phyloP scores from a whole-genome alignment of 2,329 filamentous ascomycete genomes.

The Acrocalymma vagum region DNA sequence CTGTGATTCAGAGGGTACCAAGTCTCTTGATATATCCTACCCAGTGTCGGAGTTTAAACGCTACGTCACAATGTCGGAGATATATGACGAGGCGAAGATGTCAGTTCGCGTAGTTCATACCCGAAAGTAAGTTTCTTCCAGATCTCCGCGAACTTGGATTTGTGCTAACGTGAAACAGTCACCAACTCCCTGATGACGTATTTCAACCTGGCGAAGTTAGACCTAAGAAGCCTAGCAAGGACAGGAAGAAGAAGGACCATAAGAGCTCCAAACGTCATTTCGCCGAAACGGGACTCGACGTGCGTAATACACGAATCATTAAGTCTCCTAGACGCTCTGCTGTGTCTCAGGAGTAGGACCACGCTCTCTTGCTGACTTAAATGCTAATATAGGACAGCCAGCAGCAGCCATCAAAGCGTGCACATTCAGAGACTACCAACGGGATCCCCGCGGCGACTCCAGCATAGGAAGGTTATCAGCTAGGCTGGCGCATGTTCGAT shows the following conservation, averaged over 20 bases:
- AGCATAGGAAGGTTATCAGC: constrained; percentile 36
- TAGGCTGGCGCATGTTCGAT: constrained; percentile 42
- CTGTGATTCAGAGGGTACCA: constrained; percentile 62
- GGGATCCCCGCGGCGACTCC: constrained; percentile 37
- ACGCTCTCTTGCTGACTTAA: constrained; percentile 40
- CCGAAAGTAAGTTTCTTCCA: constrained; percentile 73
- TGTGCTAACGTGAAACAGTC: constrained; percentile 61
- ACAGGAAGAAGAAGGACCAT: constrained; percentile 42
- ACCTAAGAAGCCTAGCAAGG: constrained; percentile 54
- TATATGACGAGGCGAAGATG: constrained; percentile 78
- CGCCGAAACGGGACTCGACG: constrained; percentile 55
- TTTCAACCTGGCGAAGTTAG: constrained; percentile 78
- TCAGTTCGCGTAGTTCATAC: constrained; percentile 84
- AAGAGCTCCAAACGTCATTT: constrained; percentile 53
- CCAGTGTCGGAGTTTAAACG: constrained; percentile 88
- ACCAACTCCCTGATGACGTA: constrained; percentile 87
- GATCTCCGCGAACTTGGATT: not conserved
- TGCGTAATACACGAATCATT: constrained; percentile 45
- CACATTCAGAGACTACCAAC: constrained; percentile 38
- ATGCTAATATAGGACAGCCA: constrained; percentile 48
- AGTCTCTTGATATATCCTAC: constrained; percentile 78
- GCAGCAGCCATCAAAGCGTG: constrained; percentile 41
- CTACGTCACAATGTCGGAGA: constrained; percentile 78
- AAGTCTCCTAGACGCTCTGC: constrained; percentile 25
- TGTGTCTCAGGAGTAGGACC: constrained; percentile 26